Percentiles rank a stretch among this genome's conserved stretches.
Conservation (phyloP, 2,329 filamentous ascomycete species). For the Hymenoscyphus linearis region DNA sequence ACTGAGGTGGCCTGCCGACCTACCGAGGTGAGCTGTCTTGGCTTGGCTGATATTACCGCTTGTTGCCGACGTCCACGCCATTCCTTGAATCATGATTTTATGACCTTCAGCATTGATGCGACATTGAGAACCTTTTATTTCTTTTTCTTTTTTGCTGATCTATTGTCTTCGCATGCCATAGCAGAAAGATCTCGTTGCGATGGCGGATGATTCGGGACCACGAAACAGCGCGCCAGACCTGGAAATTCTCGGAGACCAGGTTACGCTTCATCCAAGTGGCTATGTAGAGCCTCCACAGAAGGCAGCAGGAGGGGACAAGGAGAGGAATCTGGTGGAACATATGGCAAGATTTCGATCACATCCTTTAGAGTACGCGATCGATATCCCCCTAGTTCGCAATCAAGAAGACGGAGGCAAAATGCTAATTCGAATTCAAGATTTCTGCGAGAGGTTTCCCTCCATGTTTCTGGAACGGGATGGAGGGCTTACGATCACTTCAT, state of each 20-base stretch:
- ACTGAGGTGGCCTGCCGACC: neutral
- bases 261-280: conserved; percentile 70
- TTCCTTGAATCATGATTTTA: conserved; percentile 13
- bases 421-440: conserved; percentile 49
- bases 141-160: neutral
- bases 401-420: neutral
- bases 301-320: conserved; percentile 48
- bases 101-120: conserved; percentile 6
- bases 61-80: neutral
- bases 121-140: conserved; percentile 1
- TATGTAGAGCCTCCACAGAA: conserved; percentile 48
- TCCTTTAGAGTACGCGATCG: conserved; percentile 47
- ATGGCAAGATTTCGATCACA: conserved; percentile 80
- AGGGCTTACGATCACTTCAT: conserved; percentile 87
- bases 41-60: neutral
- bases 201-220: conserved; percentile 32
- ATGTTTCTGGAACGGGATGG: conserved; percentile 92
- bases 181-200: conserved; percentile 20
- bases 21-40: neutral
- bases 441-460: conserved; percentile 85
- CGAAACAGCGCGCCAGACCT: conserved; percentile 64
- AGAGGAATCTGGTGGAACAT: conserved; percentile 70
- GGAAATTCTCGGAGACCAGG: conserved; percentile 68
- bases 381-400: neutral
- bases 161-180: neutral